Evolutionary conservation across 2,329 filamentous ascomycete genomes (phyloP).

Genomic region (Penicillium aurantiogriseum): DNA sequence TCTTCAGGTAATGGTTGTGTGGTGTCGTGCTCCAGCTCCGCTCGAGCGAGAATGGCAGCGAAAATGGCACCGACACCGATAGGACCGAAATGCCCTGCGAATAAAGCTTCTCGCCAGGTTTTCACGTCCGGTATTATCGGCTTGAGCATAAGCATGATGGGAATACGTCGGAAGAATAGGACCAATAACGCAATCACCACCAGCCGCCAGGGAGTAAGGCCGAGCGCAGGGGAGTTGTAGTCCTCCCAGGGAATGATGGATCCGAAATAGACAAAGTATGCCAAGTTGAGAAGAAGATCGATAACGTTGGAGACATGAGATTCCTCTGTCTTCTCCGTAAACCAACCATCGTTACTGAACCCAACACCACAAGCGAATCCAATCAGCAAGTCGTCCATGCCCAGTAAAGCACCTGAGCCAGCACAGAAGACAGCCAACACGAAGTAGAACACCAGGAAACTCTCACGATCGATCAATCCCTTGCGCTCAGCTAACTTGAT

Average conservation of each 20-base stretch:
- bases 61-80: conserved; percentile 98
- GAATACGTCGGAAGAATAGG: conserved; percentile 91
- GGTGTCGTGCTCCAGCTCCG: conserved; percentile 76
- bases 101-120: conserved; percentile 94
- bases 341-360: conserved; percentile 99
- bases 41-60: conserved; percentile 84
- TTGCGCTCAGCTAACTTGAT: conserved; percentile 84
- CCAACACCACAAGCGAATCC: conserved; percentile 96
- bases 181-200: conserved; percentile 93
- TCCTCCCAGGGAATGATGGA: conserved; percentile 95
- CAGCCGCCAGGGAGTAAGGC: conserved; percentile 81
- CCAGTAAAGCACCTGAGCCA: conserved; percentile 85
- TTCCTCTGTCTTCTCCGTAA: conserved; percentile 95
- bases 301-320: conserved; percentile 99
- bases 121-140: conserved; percentile 95
- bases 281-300: conserved; percentile 91
- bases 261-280: conserved; percentile 97
- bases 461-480: conserved; percentile 90
- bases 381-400: conserved; percentile 89
- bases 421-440: conserved; percentile 94
- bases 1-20: conserved; percentile 70
- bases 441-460: conserved; percentile 98
- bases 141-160: conserved; percentile 88
- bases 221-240: conserved; percentile 73
- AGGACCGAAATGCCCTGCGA: conserved; percentile 95